Evolutionary conservation across 2,329 filamentous ascomycete species (phyloP).

Genomic region (Aaosphaeria arxii): DNA sequence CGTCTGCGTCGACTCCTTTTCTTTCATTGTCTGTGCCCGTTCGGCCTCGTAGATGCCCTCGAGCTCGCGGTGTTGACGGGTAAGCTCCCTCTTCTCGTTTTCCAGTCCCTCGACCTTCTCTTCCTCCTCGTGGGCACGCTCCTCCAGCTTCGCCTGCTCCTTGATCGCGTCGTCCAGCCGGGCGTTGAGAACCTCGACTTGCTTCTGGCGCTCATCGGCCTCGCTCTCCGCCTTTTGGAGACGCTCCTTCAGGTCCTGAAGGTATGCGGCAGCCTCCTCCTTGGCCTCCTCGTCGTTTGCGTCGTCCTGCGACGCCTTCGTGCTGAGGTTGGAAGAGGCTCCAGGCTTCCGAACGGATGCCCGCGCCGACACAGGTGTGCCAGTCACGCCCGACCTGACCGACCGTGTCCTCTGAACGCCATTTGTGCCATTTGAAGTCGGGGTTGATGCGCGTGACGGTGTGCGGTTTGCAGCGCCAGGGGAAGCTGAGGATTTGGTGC

Average conservation of each 20-base stretch:
- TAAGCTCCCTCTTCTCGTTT: slow-evolving; percentile 80
- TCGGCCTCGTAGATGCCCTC: slow-evolving; percentile 92
- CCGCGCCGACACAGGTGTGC: slow-evolving; percentile 38
- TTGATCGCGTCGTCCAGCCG: slow-evolving; percentile 79
- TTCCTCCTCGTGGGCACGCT: slow-evolving; percentile 81
- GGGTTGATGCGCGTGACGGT: slow-evolving; percentile 27
- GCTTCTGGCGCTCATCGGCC: slow-evolving; percentile 78
- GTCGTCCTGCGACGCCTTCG: slow-evolving; percentile 33
- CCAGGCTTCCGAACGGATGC: slow-evolving; percentile 36
- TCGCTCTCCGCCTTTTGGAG: slow-evolving; percentile 75
- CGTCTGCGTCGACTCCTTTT: slow-evolving; percentile 83
- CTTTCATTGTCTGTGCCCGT: slow-evolving; percentile 79
- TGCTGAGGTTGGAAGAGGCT: slow-evolving; percentile 30
- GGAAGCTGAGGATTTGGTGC: slow-evolving; percentile 22
- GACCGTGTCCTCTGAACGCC: slow-evolving; percentile 30
- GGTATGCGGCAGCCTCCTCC: slow-evolving; percentile 72
- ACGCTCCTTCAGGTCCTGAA: slow-evolving; percentile 82
- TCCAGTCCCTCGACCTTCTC: slow-evolving; percentile 77
- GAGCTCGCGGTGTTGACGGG: slow-evolving; percentile 83
- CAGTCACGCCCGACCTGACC: slow-evolving; percentile 26
- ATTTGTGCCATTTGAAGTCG: slow-evolving; percentile 23
- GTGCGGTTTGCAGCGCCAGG: slow-evolving; percentile 31
- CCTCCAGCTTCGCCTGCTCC: slow-evolving; percentile 84
- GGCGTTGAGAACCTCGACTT: slow-evolving; percentile 78
- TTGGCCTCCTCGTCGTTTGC: slow-evolving; percentile 61